A percentile compares a stretch with the other conserved stretches of the same genome.
Evolutionary conservation across 345 rosid species (phyloP).

Genomic region (Pugionium dolabratum): DNA sequence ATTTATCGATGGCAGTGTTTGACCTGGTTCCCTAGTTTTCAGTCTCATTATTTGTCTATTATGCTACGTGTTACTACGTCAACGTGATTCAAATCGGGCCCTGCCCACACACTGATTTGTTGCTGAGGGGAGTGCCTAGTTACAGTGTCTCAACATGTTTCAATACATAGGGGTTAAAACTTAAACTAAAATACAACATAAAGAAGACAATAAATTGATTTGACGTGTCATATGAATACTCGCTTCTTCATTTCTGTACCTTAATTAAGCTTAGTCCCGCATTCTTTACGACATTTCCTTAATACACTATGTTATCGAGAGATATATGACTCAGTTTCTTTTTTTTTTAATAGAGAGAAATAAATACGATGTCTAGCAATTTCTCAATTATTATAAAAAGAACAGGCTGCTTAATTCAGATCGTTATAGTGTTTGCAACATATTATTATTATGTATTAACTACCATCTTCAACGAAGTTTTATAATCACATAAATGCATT

Average conservation of each 20-base stretch:
- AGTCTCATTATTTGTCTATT: not conserved
- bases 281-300: no score
- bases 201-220: conserved; percentile 22
- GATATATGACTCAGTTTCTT: no score
- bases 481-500: no score
- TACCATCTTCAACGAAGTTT: no score
- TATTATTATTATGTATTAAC: no score
- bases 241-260: not conserved
- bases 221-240: conserved; percentile 15
- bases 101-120: conserved; percentile 15
- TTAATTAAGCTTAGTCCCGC: not conserved
- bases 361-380: no score
- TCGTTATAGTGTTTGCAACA: no score
- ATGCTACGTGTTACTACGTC: conserved; percentile 29
- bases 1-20: no score
- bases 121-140: not conserved
- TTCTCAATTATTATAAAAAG: no score
- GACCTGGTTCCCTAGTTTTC: not conserved
- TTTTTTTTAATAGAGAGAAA: no score
- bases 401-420: no score
- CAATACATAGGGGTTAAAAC: not conserved
- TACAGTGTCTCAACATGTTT: conserved; percentile 9
- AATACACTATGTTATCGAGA: no score
- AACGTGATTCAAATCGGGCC: conserved; percentile 12
- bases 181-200: not conserved